Evolutionary conservation across 1,284 basidiomycete species (phyloP).

Genomic region (Ceratobasidium sp.): DNA sequence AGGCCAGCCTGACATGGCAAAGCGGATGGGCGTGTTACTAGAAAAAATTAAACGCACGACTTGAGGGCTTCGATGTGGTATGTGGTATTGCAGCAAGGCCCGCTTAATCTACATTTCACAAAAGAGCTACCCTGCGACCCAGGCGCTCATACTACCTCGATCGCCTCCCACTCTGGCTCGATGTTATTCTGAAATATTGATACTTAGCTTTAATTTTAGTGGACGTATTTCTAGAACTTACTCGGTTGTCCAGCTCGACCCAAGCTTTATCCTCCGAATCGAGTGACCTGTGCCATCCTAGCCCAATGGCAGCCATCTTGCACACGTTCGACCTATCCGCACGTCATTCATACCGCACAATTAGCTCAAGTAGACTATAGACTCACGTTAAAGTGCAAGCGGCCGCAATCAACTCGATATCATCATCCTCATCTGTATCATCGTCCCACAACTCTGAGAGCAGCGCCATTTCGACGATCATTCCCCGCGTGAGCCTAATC

Average conservation of each 20-base stretch:
- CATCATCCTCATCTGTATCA: slow-evolving; percentile 54
- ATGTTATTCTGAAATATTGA: slow-evolving; percentile 59
- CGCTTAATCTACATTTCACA: neutral
- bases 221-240: slow-evolving; percentile 61
- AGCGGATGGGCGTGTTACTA: slow-evolving; percentile 82
- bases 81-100: neutral
- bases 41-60: slow-evolving; percentile 52
- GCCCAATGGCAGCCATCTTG: slow-evolving; percentile 68
- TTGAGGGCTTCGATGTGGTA: slow-evolving; percentile 13
- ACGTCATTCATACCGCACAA: neutral
- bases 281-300: slow-evolving; percentile 76
- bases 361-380: neutral
- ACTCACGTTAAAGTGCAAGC: slow-evolving; percentile 72
- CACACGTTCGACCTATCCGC: slow-evolving; percentile 71
- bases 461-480: slow-evolving; percentile 75
- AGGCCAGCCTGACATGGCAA: slow-evolving; percentile 82
- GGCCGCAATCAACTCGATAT: slow-evolving; percentile 65
- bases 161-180: slow-evolving; percentile 69
- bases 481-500: slow-evolving; percentile 67
- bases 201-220: too few relatives aligned
- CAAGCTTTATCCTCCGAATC: slow-evolving; percentile 63
- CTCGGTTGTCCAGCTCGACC: slow-evolving; percentile 62
- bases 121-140: neutral
- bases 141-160: slow-evolving; percentile 59
- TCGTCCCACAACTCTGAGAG: slow-evolving; percentile 69